Evolutionary conservation across 148 eudicot species (phyloP).

Genomic region (Heliosperma pusillum): DNA sequence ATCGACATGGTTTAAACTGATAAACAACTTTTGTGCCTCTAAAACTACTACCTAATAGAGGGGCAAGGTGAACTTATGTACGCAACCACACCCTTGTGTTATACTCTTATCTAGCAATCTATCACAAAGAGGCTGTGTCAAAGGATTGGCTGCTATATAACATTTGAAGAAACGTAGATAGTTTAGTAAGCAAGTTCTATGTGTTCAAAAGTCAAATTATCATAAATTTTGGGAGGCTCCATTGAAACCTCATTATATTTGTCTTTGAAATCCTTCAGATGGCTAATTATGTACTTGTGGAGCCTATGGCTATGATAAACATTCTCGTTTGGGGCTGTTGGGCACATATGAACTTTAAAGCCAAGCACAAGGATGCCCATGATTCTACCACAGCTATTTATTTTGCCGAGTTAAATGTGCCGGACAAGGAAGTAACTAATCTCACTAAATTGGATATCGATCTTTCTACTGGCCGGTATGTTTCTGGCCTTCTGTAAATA

Average conservation of each 20-base stretch:
- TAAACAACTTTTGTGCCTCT: no score
- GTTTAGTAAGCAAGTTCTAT: no score
- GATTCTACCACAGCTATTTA: not conserved
- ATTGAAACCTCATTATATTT: not conserved
- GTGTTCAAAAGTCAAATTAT: not conserved
- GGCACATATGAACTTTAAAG: slow-evolving; percentile 5
- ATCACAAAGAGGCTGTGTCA: not conserved
- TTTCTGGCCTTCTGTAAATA: not conserved
- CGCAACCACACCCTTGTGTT: no score
- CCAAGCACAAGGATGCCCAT: not conserved
- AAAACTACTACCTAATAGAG: no score
- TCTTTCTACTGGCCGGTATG: not conserved
- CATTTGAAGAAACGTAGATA: not conserved
- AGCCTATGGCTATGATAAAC: not conserved
- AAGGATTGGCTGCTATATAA: not conserved
- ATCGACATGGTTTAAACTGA: no score
- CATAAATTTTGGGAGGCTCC: not conserved
- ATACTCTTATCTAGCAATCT: no score
- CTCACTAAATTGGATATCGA: slow-evolving; percentile 2
- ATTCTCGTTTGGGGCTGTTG: not conserved
- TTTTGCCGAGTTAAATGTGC: not conserved
- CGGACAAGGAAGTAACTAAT: not conserved
- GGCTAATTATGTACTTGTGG: not conserved
- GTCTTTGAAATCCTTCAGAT: not conserved
- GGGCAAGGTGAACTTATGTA: no score